These are phyloP conservation scores for Kodamaea suecica DNA, from an alignment of 1,139 yeast species.

Conservation along the genomic window DNA sequence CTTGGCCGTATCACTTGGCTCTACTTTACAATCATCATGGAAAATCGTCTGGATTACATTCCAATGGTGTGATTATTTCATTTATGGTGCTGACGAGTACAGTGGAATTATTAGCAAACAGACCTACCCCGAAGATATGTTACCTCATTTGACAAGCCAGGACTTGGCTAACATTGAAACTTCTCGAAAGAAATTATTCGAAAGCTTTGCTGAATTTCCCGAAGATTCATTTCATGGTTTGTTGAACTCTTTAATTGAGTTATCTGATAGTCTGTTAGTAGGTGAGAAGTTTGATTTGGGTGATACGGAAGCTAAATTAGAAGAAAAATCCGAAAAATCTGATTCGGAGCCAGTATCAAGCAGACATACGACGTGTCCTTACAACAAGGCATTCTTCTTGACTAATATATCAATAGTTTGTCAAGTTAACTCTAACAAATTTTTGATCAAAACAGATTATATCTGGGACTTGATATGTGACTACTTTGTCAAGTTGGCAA, in stretches of 20 bases:
- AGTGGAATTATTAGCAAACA: conserved; percentile 21
- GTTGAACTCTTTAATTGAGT: conserved; percentile 40
- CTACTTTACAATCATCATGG: conserved; percentile 71
- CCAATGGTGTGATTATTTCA: conserved; percentile 68
- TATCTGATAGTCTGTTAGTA: conserved; percentile 32
- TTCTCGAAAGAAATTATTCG: conserved; percentile 58
- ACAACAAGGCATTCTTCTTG: conserved; percentile 41
- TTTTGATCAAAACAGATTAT: conserved; percentile 35
- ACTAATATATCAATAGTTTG: conserved; percentile 43
- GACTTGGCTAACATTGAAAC: conserved; percentile 55
- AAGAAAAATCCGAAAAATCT: conserved; percentile 1
- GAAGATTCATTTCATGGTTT: conserved; percentile 47
- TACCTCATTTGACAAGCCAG: conserved; percentile 28
- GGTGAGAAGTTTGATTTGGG: conserved; percentile 3
- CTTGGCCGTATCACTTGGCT: conserved; percentile 75
- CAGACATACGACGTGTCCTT: conserved; percentile 29
- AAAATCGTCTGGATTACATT: conserved; percentile 60
- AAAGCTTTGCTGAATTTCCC: conserved; percentile 57
- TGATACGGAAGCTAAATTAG: not conserved
- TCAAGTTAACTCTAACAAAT: conserved; percentile 48
- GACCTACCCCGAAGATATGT: conserved; percentile 17
- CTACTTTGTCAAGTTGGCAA: conserved; percentile 39
- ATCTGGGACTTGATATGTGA: conserved; percentile 48
- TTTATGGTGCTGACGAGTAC: conserved; percentile 58
- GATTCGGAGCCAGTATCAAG: not conserved